A percentile compares a stretch with the other conserved stretches of the same genome.
phyloP scores from a whole-genome alignment of 73 alveolate genomes.

The Stentor roeselii region DNA sequence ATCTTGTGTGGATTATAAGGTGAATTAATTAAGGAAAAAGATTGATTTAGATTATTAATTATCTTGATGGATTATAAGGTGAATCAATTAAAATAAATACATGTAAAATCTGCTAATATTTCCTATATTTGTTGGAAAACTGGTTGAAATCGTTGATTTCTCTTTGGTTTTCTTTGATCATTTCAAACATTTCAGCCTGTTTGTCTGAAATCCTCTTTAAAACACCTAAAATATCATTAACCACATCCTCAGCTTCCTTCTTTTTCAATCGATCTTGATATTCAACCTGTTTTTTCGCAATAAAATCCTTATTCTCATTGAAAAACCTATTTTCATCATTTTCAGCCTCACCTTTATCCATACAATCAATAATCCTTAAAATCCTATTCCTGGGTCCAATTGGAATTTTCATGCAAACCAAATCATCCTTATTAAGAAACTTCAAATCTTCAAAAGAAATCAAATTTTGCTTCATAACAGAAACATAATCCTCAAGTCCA shows the following conservation, averaged over 20 bases:
- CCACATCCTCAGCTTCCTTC: not conserved
- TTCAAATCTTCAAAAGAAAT: not conserved
- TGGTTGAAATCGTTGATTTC: no score
- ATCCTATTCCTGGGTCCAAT: conserved; percentile 20
- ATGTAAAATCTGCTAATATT: no score
- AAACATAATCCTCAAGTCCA: not conserved
- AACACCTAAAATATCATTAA: not conserved
- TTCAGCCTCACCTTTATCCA: not conserved
- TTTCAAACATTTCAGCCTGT: not conserved
- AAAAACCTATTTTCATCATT: not conserved
- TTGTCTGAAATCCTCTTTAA: not conserved
- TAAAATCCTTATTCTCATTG: not conserved
- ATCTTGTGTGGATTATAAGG: no score
- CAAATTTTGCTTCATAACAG: not conserved
- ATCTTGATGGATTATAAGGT: no score
- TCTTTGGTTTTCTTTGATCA: conserved; percentile 17
- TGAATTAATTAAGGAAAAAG: no score
- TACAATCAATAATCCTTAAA: not conserved
- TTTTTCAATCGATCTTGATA: not conserved
- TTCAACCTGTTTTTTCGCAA: not conserved
- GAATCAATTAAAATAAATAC: no score
- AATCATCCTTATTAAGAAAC: not conserved
- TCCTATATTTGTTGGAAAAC: no score
- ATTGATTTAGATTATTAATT: no score
- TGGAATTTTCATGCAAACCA: not conserved